Evolutionary conservation across 176 grass and related monocot genomes (phyloP).

Genomic region (Lolium rigidum): DNA sequence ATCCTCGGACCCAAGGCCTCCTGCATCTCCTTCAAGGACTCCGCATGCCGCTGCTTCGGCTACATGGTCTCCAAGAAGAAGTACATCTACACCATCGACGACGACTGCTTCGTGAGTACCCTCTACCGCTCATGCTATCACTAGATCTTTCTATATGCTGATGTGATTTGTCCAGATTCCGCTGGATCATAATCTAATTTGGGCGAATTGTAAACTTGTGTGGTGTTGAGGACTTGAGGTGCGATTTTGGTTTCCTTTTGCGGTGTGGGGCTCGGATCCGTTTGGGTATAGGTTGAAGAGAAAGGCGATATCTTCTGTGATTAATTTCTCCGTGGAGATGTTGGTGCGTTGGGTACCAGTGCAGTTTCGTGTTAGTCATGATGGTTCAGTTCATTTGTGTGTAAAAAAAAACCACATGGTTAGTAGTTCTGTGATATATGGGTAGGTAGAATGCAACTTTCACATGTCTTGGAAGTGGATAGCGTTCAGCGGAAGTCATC

Average conservation of each 20-base stretch:
- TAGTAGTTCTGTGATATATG: not conserved
- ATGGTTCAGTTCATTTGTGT: not conserved
- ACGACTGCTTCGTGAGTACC: slow-evolving; percentile 94
- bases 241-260: not conserved
- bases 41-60: slow-evolving; percentile 87
- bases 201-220: too few species aligned
- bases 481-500: not conserved
- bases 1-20: slow-evolving; percentile 87
- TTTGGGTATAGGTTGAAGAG: not conserved
- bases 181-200: not conserved
- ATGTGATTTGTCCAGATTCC: not conserved
- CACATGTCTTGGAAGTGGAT: not conserved
- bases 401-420: not conserved
- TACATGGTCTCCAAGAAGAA: slow-evolving; percentile 99
- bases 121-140: too few species aligned
- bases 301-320: not conserved
- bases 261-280: slow-evolving; percentile 27
- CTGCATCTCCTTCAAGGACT: slow-evolving; percentile 99
- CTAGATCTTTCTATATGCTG: not conserved
- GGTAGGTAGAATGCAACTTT: slow-evolving; percentile 10
- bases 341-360: not conserved
- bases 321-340: not conserved
- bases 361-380: not conserved
- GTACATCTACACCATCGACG: slow-evolving; percentile 99
- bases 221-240: slow-evolving; percentile 1